Percentiles rank a stretch among this genome's conserved stretches.
These are phyloP conservation scores for Heritiera littoralis DNA, from an alignment of 345 rosid species.

Conservation along the genomic window DNA sequence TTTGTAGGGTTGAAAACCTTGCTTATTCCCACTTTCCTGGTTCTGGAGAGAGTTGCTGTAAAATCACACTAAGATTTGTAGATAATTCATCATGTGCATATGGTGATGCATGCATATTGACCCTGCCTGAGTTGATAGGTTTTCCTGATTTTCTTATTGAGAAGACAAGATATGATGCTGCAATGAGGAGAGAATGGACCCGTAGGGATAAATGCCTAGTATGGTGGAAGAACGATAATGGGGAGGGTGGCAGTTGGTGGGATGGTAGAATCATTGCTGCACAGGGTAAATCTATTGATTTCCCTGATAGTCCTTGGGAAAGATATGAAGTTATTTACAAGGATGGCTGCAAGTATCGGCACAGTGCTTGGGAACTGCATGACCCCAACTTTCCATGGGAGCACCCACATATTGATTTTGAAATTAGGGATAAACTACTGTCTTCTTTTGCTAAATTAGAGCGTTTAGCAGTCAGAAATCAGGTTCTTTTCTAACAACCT, in stretches of 20 bases:
- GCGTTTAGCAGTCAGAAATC: conserved; percentile 49
- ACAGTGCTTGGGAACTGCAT: conserved; percentile 97
- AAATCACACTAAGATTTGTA: conserved; percentile 74
- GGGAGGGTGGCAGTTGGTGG: conserved; percentile 88
- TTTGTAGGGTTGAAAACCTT: conserved; percentile 73
- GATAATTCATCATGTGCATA: conserved; percentile 59
- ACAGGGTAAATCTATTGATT: conserved; percentile 61
- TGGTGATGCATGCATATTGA: conserved; percentile 60
- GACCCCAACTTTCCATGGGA: conserved; percentile 60
- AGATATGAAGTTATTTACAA: conserved; percentile 57
- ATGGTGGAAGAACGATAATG: conserved; percentile 82
- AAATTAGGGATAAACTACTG: conserved; percentile 48
- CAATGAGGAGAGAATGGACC: conserved; percentile 66
- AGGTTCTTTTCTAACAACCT: conserved; percentile 43
- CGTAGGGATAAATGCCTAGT: conserved; percentile 71
- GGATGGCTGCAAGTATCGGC: conserved; percentile 53
- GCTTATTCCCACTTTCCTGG: conserved; percentile 76
- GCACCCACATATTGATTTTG: conserved; percentile 59
- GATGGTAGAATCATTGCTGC: conserved; percentile 62
- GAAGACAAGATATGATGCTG: conserved; percentile 79
- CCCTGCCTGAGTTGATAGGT: conserved; percentile 73
- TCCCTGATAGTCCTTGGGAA: conserved; percentile 97
- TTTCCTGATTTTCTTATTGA: conserved; percentile 92
- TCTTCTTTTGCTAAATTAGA: conserved; percentile 59
- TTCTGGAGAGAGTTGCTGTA: conserved; percentile 97